phyloP scores from a whole-genome alignment of 768 basidiomycete species.

The Roridomyces roridus region DNA sequence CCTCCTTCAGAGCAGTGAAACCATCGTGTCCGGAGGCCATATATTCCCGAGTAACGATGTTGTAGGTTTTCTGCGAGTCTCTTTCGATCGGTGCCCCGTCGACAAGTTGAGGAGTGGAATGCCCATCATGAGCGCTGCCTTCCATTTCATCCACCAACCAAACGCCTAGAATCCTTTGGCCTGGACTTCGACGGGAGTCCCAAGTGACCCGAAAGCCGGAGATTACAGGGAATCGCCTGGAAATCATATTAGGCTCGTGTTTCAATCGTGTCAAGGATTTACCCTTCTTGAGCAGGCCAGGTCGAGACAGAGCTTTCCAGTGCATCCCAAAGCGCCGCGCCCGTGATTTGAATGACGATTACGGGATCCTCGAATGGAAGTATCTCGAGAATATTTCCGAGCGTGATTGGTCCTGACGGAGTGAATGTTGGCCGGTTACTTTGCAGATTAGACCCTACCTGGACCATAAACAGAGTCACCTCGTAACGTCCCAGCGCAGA shows the following conservation, averaged over 20 bases:
- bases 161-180: constrained; percentile 75
- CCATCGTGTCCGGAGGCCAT: constrained; percentile 88
- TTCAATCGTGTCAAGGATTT: constrained; percentile 21
- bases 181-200: constrained; percentile 80
- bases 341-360: constrained; percentile 82
- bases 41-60: constrained; percentile 86
- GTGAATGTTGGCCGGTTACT: neutral
- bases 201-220: constrained; percentile 86
- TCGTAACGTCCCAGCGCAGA: constrained; percentile 84
- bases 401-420: constrained; percentile 66
- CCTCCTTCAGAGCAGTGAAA: constrained; percentile 68
- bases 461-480: constrained; percentile 88
- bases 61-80: constrained; percentile 66
- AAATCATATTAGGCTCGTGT: neutral
- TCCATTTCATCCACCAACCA: constrained; percentile 59
- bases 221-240: constrained; percentile 86
- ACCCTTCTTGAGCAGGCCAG: constrained; percentile 95
- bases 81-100: constrained; percentile 62
- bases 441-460: constrained; percentile 49
- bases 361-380: constrained; percentile 88
- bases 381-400: constrained; percentile 90
- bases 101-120: constrained; percentile 39
- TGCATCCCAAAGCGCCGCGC: constrained; percentile 79
- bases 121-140: constrained; percentile 31
- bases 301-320: constrained; percentile 74